phyloP scores from a whole-genome alignment of 768 basidiomycete species.

The Porpolomopsis calyptriformis region DNA sequence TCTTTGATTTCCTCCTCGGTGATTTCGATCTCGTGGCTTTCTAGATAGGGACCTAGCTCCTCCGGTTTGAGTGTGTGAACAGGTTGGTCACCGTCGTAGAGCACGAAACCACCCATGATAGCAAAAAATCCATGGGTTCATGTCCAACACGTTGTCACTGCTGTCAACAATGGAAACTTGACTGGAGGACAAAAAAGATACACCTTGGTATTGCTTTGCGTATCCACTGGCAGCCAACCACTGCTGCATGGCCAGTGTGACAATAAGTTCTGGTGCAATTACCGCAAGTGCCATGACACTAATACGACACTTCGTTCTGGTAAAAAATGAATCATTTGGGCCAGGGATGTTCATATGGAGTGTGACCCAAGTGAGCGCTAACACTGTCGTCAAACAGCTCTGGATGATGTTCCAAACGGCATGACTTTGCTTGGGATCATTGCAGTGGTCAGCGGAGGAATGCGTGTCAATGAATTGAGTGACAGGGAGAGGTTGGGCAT shows the following conservation, averaged over 20 bases:
- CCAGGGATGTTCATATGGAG: conserved; percentile 19
- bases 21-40: too few relatives aligned
- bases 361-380: conserved; percentile 17
- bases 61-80: too few relatives aligned
- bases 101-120: conserved; percentile 6
- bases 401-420: conserved; percentile 13
- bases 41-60: too few relatives aligned
- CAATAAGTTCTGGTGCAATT: conserved; percentile 16
- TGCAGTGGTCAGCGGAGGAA: too few relatives aligned
- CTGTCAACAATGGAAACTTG: not conserved
- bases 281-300: conserved; percentile 12
- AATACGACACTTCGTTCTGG: not conserved
- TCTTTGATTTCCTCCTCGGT: too few relatives aligned
- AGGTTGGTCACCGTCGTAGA: too few relatives aligned
- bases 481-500: too few relatives aligned
- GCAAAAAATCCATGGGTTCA: conserved; percentile 6
- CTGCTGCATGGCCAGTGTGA: conserved; percentile 14
- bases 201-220: not conserved
- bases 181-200: too few relatives aligned
- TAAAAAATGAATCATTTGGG: not conserved
- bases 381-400: conserved; percentile 18
- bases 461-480: too few relatives aligned
- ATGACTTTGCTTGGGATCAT: conserved; percentile 6
- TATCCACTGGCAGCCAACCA: conserved; percentile 10
- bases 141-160: conserved; percentile 3